Base-by-base conservation (phyloP, 495 filamentous ascomycete genomes). In the Ascobolus immersus region DNA sequence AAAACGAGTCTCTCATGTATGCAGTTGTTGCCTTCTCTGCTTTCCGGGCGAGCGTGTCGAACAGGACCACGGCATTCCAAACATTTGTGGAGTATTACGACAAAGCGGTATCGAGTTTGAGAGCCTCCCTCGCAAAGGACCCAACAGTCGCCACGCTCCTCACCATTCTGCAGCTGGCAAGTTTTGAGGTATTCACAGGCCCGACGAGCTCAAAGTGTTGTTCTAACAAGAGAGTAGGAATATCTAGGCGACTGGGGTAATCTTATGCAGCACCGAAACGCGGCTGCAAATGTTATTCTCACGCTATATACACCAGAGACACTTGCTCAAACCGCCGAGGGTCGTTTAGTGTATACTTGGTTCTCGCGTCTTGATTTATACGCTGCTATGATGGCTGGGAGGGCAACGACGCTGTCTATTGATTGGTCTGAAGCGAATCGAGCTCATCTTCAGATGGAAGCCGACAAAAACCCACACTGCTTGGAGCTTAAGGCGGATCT, bases 241-340 rank as follows among this genome's bases (percentile, higher is more conserved):
- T 86, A 77, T 44, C 63, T 92, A 35, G 86, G 86, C 6, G 86
- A 96, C 47, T 93, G 77, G 77, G 65, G 79, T 33, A 92, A 84
- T 44, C 59, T 93, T 27, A 67, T 84, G 47, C 74, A 78, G 21
- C 86, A 96, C 52, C 81, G 92, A 51, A 82, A 71, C 52, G 86
- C 84, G 4, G 84, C 86, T 1, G 65, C 76, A 45, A 64, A 76
- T 33, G 64, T 96, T 40, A 58, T 96, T 27, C 74, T 64, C 3
- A 62, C 75, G 40, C 50, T 92, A 1, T 74, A 75, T 39, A 78
- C 73, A 1, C 78, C 81, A 2, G 58, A 81, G 36, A 71, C 75
- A 0, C 69, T 76, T 15, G 73, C 73, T 54, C 56, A 73, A 39
- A 67, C 66, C 20, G 58, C 71, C 19, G 59, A 72, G 14, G 65